Evolutionary conservation across 257 asterid species (phyloP).

Genomic region (Nicotiana tabacum): DNA sequence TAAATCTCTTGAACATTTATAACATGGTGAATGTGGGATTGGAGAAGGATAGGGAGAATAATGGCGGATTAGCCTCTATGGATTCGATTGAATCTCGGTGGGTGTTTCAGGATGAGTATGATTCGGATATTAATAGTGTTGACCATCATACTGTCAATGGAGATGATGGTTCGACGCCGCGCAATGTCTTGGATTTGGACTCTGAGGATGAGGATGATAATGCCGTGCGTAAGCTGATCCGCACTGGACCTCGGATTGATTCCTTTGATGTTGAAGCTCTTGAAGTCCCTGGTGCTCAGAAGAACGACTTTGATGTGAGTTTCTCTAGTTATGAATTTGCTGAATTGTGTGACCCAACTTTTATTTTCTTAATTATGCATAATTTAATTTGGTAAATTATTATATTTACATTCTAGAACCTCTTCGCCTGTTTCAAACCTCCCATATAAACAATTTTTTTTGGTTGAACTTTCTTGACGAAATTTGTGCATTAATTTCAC

Average conservation of each 20-base stretch:
- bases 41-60: constrained; percentile 44
- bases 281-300: constrained; percentile 88
- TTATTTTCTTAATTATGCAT: background rate
- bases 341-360: background rate
- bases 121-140: constrained; percentile 44
- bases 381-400: background rate
- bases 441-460: background rate
- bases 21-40: constrained; percentile 80
- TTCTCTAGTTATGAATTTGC: background rate
- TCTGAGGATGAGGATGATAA: constrained; percentile 74
- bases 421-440: background rate
- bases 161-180: constrained; percentile 38
- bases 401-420: background rate
- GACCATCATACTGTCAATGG: constrained; percentile 33
- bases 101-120: constrained; percentile 87
- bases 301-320: constrained; percentile 69
- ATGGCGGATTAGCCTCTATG: constrained; percentile 65
- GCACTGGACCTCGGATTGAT: constrained; percentile 92
- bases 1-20: background rate
- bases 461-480: background rate
- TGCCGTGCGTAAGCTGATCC: constrained; percentile 47
- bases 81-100: constrained; percentile 94
- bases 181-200: constrained; percentile 49
- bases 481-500: background rate
- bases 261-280: constrained; percentile 95